These are phyloP conservation scores for Alternaria sp. DNA, from an alignment of 2,329 filamentous ascomycete genomes.

Conservation along the genomic window DNA sequence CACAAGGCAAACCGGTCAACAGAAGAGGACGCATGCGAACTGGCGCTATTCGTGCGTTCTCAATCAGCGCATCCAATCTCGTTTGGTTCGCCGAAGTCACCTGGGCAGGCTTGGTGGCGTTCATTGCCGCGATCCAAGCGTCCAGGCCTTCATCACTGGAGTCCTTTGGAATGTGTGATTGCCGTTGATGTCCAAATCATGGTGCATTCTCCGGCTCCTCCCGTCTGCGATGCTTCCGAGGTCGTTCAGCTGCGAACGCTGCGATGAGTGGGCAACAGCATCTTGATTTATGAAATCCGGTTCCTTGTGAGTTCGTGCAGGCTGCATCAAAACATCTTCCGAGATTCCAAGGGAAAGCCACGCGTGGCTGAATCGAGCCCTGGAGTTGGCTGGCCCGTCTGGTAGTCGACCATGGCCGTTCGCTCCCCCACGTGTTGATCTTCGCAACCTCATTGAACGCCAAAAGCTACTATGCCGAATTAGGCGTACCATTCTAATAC, in stretches of 20 bases:
- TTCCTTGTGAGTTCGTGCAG: neutral
- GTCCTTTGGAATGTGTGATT: neutral
- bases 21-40: neutral
- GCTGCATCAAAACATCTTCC: neutral
- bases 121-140: neutral
- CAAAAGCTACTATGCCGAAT: slow-evolving; percentile 11
- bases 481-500: slow-evolving; percentile 3
- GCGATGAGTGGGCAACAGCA: neutral
- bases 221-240: neutral
- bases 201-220: neutral
- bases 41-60: slow-evolving; percentile 1
- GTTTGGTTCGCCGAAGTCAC: slow-evolving; percentile 2
- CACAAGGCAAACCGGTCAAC: slow-evolving; percentile 24
- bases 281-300: neutral
- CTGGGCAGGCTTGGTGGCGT: slow-evolving; percentile 17
- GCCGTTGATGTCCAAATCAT: neutral
- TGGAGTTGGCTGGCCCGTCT: neutral
- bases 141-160: slow-evolving; percentile 3
- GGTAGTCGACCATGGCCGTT: slow-evolving; percentile 16
- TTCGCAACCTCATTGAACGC: slow-evolving; percentile 27
- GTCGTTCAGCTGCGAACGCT: neutral
- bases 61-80: neutral
- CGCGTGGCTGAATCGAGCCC: neutral
- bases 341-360: neutral
- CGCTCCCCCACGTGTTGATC: slow-evolving; percentile 31